phyloP scores from a whole-genome alignment of 805 yeast genomes.

The Saccharomycopsis oosterbeekiorum region DNA sequence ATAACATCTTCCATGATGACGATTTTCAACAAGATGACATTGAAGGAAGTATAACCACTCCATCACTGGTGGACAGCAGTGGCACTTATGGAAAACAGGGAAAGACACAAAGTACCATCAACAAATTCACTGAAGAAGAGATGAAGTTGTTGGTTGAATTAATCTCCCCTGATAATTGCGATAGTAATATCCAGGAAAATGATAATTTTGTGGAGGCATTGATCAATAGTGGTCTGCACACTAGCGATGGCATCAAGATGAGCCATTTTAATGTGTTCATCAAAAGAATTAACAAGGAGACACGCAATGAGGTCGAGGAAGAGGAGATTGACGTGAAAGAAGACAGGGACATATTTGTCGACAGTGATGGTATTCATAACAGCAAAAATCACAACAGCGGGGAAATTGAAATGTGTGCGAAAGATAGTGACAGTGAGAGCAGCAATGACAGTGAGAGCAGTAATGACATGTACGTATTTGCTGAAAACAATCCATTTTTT shows the following conservation, averaged over 20 bases:
- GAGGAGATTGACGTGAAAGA: not conserved
- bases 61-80: not conserved
- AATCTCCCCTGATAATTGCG: not conserved
- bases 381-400: not conserved
- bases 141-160: not conserved
- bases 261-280: not conserved
- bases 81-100: not conserved
- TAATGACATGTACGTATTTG: not conserved
- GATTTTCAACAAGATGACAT: not conserved
- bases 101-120: not conserved
- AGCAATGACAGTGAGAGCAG: not conserved
- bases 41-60: not conserved
- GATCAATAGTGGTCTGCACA: not conserved
- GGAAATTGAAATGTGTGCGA: not conserved
- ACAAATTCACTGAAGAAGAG: not conserved
- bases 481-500: not conserved
- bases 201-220: not conserved
- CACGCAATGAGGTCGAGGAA: not conserved
- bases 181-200: not conserved
- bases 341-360: not conserved
- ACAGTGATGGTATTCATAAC: not conserved
- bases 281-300: not conserved
- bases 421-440: not conserved
- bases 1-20: not conserved
- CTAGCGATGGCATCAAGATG: not conserved